Percentiles rank a stretch among this genome's conserved stretches.
phyloP scores from a whole-genome alignment of 148 eudicot genomes.

The Fagopyrum esculentum region DNA sequence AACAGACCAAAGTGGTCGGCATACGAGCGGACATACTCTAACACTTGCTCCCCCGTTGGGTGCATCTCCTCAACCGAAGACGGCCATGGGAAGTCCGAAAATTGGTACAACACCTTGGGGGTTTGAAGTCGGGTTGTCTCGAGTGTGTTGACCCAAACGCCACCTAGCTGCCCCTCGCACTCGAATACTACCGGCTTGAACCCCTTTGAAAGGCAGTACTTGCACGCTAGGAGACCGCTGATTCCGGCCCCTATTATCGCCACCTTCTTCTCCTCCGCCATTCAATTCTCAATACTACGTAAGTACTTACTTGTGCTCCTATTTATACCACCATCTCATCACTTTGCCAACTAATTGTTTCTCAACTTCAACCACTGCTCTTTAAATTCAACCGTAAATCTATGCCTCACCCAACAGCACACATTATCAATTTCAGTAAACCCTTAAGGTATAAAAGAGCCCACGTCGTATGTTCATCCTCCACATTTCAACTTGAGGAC shows the following conservation, averaged over 20 bases:
- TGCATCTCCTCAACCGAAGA: slow-evolving; percentile 24
- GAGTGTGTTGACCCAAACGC: slow-evolving; percentile 64
- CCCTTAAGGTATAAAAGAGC: too few relatives aligned
- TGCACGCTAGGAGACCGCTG: slow-evolving; percentile 78
- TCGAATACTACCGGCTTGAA: slow-evolving; percentile 64
- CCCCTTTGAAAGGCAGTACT: slow-evolving; percentile 56
- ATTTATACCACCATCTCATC: too few relatives aligned
- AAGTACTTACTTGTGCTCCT: too few relatives aligned
- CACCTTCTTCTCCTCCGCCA: slow-evolving; percentile 28
- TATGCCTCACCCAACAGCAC: too few relatives aligned
- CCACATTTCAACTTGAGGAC: too few relatives aligned
- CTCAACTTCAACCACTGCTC: too few relatives aligned
- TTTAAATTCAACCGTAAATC: too few relatives aligned
- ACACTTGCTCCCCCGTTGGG: slow-evolving; percentile 40
- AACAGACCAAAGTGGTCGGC: slow-evolving; percentile 49
- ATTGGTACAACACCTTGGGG: slow-evolving; percentile 42
- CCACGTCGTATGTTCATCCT: too few relatives aligned
- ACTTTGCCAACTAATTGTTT: too few relatives aligned
- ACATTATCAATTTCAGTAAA: too few relatives aligned
- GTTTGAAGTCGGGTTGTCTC: slow-evolving; percentile 63
- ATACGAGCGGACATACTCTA: slow-evolving; percentile 50
- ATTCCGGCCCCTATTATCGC: slow-evolving; percentile 67
- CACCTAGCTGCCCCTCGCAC: slow-evolving; percentile 42
- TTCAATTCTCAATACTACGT: too few relatives aligned
- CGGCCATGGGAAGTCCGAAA: slow-evolving; percentile 81